Evolutionary conservation across 1,284 basidiomycete genomes (phyloP), one percentile per base, ranked within the genome.

Genomic region (Sanghuangporus sanghuang): DNA sequence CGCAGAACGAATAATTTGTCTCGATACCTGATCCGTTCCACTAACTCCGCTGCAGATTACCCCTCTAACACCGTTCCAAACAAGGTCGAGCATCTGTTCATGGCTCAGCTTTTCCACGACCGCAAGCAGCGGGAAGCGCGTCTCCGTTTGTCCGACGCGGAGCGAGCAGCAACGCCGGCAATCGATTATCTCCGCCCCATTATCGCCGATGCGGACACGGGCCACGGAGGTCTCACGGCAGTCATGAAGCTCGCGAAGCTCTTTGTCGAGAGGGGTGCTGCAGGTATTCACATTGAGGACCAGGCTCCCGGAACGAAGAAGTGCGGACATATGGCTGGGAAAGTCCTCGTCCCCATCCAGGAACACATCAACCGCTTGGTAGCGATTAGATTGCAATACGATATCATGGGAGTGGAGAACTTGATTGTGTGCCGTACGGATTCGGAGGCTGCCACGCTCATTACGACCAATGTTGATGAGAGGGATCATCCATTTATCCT

Each of bases 401-500:
- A 92, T 73, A 86, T 92, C 69, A 89, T 91, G 88, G 89, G 88
- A 68, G 86, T 88, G 62, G 81, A 85, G 73, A 91, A 89, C 77
- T 82, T 91, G 66, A 85, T 89, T 69, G 82, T 92, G 65, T 87
- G 87, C 7, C 83, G 89, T 64, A 92, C 89, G 58, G 89, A 91
- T 73, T 89, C 87, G 9, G 88, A 98, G 76, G 96, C 96, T 7
- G 96, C 96, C 3, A 98, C 96, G 1, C 86, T 99, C 69, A 93
- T 99, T 80, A 93, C 95, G 59, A 90, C 93, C 71, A 98, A 98
- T 78, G 94, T 99, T 67, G 97, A 99, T 77, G 87, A 91, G 71
- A 90, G 96, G 46, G 96, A 99, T 79, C 96, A 99, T 72, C 78
- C 94, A 38, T 99, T 98, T 82, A 96, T 99, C 74, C 86, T 98